phyloP scores from a whole-genome alignment of 2,329 filamentous ascomycete genomes.

The Aureobasidium melanogenum region DNA sequence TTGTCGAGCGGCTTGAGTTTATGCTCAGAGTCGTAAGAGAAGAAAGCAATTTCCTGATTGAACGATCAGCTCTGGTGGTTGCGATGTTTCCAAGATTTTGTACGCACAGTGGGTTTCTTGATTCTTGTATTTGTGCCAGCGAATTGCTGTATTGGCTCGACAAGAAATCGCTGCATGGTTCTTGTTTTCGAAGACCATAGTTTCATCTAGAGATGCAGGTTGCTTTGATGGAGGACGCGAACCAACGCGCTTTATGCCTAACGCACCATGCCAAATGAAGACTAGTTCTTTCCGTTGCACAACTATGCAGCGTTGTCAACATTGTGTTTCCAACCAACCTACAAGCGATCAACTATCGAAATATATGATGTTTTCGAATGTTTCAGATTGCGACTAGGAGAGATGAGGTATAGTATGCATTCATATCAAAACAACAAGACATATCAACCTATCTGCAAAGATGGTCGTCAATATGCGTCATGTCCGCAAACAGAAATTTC shows the following conservation, averaged over 20 bases:
- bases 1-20: slow-evolving; percentile 61
- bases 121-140: slow-evolving; percentile 5
- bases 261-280: not conserved
- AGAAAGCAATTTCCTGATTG: slow-evolving; percentile 68
- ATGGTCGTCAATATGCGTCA: not conserved
- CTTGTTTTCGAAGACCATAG: not conserved
- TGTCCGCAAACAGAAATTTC: not conserved
- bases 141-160: not conserved
- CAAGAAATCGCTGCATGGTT: not conserved
- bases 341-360: not conserved
- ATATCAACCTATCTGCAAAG: not conserved
- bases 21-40: slow-evolving; percentile 85
- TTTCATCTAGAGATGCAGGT: not conserved
- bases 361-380: not conserved
- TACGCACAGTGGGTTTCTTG: slow-evolving; percentile 7
- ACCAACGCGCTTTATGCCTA: not conserved
- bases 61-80: not conserved
- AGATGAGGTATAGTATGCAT: not conserved
- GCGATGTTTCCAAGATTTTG: not conserved
- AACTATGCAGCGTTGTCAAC: not conserved
- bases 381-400: not conserved
- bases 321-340: no score
- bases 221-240: not conserved
- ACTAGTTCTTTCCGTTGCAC: not conserved
- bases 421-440: not conserved